Conservation (phyloP, 768 basidiomycete genomes). For the Collybiopsis luxurians region DNA sequence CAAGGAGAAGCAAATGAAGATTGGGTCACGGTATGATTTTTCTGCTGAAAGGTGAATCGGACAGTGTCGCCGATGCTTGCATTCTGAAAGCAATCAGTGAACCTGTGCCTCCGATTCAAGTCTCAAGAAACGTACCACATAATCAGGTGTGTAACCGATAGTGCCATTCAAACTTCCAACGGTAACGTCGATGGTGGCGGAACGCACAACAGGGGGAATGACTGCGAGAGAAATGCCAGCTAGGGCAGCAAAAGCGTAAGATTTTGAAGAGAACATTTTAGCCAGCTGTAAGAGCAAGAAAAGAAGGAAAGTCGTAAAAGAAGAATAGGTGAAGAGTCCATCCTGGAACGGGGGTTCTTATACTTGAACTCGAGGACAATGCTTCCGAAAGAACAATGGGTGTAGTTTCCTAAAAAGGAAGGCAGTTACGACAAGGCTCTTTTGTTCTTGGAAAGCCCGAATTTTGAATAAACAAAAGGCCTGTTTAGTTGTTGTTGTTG, state of each 20-base stretch:
- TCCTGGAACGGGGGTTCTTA: not conserved
- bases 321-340: conserved; percentile 11
- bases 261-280: conserved; percentile 17
- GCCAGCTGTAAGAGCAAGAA: not conserved
- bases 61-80: conserved; percentile 46
- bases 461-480: too few species aligned
- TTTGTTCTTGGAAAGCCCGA: conserved; percentile 5
- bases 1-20: conserved; percentile 53
- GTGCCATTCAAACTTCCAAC: conserved; percentile 44
- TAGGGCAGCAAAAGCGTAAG: conserved; percentile 19
- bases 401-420: not conserved
- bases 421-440: not conserved
- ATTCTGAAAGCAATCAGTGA: conserved; percentile 26
- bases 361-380: not conserved
- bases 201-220: conserved; percentile 30
- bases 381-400: conserved; percentile 5
- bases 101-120: not conserved
- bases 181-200: conserved; percentile 38
- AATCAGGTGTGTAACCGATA: conserved; percentile 38
- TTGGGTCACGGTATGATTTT: conserved; percentile 61
- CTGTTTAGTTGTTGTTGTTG: too few species aligned
- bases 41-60: conserved; percentile 49
- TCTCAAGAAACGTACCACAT: conserved; percentile 31
- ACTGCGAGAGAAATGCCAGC: conserved; percentile 24
- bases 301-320: conserved; percentile 7